A percentile compares a stretch with the other conserved stretches of the same genome.
These are phyloP conservation scores for Chimonanthus salicifolius DNA, from an alignment of 164 flowering plant genomes.

Conservation along the genomic window DNA sequence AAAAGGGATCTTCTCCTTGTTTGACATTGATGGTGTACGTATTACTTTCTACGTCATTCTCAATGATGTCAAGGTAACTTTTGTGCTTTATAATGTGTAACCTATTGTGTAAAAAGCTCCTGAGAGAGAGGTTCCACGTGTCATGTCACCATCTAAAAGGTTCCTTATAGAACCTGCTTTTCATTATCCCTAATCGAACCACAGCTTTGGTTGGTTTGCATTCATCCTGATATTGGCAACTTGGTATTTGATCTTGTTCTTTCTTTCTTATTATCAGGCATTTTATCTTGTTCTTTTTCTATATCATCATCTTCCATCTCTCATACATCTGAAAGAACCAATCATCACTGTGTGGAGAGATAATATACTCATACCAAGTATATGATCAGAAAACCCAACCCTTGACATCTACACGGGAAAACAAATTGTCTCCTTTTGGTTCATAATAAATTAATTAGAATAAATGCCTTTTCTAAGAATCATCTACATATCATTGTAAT, in stretches of 20 bases:
- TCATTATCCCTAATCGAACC: neutral
- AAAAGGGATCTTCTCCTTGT: constrained; percentile 47
- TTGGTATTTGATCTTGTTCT: neutral
- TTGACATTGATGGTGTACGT: constrained; percentile 63
- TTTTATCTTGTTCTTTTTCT: neutral
- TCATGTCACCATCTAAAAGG: too few species aligned
- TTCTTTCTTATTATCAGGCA: neutral
- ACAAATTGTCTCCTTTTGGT: too few species aligned
- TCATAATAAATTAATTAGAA: too few species aligned
- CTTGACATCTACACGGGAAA: neutral
- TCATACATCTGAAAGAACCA: neutral
- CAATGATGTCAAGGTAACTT: neutral
- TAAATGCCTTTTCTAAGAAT: too few species aligned
- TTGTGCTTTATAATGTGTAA: neutral
- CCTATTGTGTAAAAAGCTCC: neutral
- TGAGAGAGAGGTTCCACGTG: neutral
- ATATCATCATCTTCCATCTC: too few species aligned
- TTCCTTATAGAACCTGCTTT: too few species aligned
- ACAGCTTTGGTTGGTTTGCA: neutral
- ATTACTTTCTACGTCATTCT: constrained; percentile 6
- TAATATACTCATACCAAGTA: neutral
- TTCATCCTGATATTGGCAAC: neutral
- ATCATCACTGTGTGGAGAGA: neutral
- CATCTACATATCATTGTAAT: too few species aligned
- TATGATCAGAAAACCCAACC: neutral